These are phyloP conservation scores for Calocera viscosa DNA, from an alignment of 768 basidiomycete genomes.

Conservation along the genomic window DNA sequence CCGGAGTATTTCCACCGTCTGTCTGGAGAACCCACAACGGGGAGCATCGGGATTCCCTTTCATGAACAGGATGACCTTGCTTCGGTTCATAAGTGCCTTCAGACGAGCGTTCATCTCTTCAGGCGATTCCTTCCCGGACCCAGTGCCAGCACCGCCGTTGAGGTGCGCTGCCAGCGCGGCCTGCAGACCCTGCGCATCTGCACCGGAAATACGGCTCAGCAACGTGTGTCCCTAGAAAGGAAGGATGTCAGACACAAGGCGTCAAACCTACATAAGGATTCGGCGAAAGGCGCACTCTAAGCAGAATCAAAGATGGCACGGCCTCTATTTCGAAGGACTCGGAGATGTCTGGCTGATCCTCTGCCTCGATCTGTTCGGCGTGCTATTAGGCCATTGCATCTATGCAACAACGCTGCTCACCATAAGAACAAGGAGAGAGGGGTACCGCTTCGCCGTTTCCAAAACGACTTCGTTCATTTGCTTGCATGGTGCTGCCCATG, in stretches of 20 bases:
- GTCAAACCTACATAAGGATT: neutral
- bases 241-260: conserved; percentile 11
- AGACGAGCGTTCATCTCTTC: conserved; percentile 60
- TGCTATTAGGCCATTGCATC: neutral
- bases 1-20: conserved; percentile 54
- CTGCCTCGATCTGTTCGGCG: conserved; percentile 62
- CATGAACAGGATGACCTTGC: conserved; percentile 77
- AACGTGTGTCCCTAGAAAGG: conserved; percentile 69
- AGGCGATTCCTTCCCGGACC: conserved; percentile 36
- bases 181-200: conserved; percentile 57
- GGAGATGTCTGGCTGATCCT: conserved; percentile 65
- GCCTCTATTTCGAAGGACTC: conserved; percentile 86
- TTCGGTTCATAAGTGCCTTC: conserved; percentile 60
- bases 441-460: conserved; percentile 63
- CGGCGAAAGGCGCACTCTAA: conserved; percentile 44
- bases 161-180: conserved; percentile 46
- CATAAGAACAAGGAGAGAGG: conserved; percentile 56
- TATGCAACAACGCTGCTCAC: conserved; percentile 28
- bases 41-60: conserved; percentile 70
- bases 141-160: conserved; percentile 19
- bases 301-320: conserved; percentile 73
- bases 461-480: conserved; percentile 71
- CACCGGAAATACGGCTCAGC: conserved; percentile 64
- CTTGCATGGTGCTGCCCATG: conserved; percentile 80
- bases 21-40: conserved; percentile 73